phyloP scores from a whole-genome alignment of 495 filamentous ascomycete species.

The Neurospora sp. region DNA sequence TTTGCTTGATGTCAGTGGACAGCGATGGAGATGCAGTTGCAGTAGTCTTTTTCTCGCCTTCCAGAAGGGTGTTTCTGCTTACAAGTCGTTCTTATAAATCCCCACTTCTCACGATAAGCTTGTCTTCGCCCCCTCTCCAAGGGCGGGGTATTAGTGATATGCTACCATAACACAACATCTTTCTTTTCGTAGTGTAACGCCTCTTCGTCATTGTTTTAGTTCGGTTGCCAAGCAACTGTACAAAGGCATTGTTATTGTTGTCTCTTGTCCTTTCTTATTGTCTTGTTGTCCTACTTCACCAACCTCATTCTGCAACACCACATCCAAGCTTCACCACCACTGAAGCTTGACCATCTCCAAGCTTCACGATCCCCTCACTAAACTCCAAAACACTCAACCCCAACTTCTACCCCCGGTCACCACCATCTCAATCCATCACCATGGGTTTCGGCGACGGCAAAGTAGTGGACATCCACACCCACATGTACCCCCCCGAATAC shows the following conservation, averaged over 20 bases:
- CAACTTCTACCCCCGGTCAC: not conserved
- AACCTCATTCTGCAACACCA: not conserved
- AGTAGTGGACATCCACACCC: slow-evolving; percentile 86
- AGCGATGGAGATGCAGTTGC: not conserved
- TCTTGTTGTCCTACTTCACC: not conserved
- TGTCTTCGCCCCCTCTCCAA: not conserved
- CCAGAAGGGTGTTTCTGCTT: not conserved
- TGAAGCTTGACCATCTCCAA: not conserved
- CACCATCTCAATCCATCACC: not conserved
- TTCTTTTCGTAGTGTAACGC: not conserved
- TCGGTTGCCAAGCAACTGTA: not conserved
- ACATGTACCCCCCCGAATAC: slow-evolving; percentile 83
- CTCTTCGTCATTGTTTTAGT: not conserved
- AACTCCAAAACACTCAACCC: not conserved
- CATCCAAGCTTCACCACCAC: not conserved
- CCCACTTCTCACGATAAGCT: not conserved
- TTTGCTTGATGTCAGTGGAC: not conserved
- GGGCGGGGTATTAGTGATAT: not conserved
- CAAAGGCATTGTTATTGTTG: not conserved
- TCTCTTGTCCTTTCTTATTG: not conserved
- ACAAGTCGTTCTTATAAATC: not conserved
- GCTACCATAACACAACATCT: not conserved
- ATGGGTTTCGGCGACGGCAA: slow-evolving; percentile 2
- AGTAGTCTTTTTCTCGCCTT: not conserved
- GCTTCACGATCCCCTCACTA: not conserved